phyloP scores from a whole-genome alignment of 176 grass and related monocot genomes.

The Thinopyrum elongatum region DNA sequence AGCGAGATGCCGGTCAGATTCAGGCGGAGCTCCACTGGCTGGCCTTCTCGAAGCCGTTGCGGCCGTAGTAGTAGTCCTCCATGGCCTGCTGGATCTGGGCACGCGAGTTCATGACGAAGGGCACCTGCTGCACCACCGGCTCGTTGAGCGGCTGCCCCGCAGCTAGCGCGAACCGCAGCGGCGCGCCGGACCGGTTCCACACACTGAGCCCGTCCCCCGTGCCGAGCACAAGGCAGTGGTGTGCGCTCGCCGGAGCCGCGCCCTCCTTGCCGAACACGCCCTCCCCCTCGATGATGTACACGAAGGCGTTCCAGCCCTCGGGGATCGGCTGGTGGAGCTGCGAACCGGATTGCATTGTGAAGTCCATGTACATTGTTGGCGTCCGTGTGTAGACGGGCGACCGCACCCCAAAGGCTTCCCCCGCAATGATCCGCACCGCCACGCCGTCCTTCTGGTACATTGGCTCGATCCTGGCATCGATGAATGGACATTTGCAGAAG shows the following conservation, averaged over 20 bases:
- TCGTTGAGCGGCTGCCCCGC: slow-evolving; percentile 52
- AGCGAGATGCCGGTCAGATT: background rate
- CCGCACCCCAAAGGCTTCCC: slow-evolving; percentile 54
- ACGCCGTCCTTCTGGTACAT: too few relatives aligned
- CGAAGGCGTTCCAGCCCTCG: slow-evolving; percentile 48
- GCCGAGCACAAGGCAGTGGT: slow-evolving; percentile 44
- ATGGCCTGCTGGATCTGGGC: slow-evolving; percentile 53
- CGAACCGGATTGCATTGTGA: slow-evolving; percentile 47
- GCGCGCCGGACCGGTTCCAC: slow-evolving; percentile 13
- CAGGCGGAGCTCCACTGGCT: slow-evolving; percentile 20
- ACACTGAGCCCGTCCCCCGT: slow-evolving; percentile 42
- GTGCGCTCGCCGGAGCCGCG: background rate
- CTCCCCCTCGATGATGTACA: slow-evolving; percentile 54
- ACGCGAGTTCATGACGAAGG: slow-evolving; percentile 56
- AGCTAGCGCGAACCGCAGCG: slow-evolving; percentile 36
- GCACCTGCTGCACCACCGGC: slow-evolving; percentile 44
- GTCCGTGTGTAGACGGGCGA: slow-evolving; percentile 77
- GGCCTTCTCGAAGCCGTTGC: slow-evolving; percentile 62
- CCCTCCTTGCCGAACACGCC: slow-evolving; percentile 34
- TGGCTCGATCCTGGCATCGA: too few relatives aligned
- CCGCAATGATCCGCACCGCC: slow-evolving; percentile 36
- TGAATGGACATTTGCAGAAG: too few relatives aligned
- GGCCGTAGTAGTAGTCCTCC: slow-evolving; percentile 42
- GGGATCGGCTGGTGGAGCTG: slow-evolving; percentile 44
- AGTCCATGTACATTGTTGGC: slow-evolving; percentile 92